These are phyloP conservation scores for Fusarium pseudoanthophilum DNA, from an alignment of 2,329 filamentous ascomycete genomes.

Conservation along the genomic window DNA sequence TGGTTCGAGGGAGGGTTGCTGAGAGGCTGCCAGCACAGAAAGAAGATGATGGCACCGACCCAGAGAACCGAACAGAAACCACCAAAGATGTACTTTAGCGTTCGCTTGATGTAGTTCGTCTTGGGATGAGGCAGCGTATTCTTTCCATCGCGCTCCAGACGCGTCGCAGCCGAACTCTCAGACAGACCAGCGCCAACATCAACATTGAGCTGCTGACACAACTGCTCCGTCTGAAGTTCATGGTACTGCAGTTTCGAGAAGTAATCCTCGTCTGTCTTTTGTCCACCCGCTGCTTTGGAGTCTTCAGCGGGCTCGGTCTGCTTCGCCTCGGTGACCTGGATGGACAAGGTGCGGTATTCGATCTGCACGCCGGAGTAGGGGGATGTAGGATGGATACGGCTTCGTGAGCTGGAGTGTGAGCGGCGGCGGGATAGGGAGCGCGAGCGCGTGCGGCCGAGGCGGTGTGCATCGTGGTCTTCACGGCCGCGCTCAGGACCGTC, in stretches of 20 bases:
- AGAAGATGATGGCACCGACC: conserved; percentile 60
- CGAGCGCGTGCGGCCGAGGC: conserved; percentile 21
- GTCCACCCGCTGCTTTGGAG: conserved; percentile 39
- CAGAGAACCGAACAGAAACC: conserved; percentile 61
- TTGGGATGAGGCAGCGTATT: conserved; percentile 56
- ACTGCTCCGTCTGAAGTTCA: conserved; percentile 47
- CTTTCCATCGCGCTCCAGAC: conserved; percentile 54
- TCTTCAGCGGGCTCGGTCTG: conserved; percentile 37
- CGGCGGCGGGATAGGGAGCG: conserved; percentile 33
- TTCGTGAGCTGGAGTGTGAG: conserved; percentile 38
- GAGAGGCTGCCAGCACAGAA: conserved; percentile 60
- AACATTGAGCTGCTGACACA: conserved; percentile 56
- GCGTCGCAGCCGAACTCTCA: conserved; percentile 45
- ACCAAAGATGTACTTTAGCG: conserved; percentile 57
- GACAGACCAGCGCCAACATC: conserved; percentile 50
- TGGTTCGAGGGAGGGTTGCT: conserved; percentile 56
- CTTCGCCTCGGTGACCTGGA: conserved; percentile 53
- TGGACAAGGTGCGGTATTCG: conserved; percentile 55
- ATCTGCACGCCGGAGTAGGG: conserved; percentile 53
- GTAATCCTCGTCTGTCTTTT: conserved; percentile 55
- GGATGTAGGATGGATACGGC: conserved; percentile 45
- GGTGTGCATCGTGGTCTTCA: conserved; percentile 10
- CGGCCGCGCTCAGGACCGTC: conserved; percentile 10
- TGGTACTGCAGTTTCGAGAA: conserved; percentile 55
- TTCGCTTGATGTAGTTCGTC: conserved; percentile 56